These are phyloP conservation scores for Hamamelis virginiana DNA, from an alignment of 164 flowering plant species.

Conservation along the genomic window DNA sequence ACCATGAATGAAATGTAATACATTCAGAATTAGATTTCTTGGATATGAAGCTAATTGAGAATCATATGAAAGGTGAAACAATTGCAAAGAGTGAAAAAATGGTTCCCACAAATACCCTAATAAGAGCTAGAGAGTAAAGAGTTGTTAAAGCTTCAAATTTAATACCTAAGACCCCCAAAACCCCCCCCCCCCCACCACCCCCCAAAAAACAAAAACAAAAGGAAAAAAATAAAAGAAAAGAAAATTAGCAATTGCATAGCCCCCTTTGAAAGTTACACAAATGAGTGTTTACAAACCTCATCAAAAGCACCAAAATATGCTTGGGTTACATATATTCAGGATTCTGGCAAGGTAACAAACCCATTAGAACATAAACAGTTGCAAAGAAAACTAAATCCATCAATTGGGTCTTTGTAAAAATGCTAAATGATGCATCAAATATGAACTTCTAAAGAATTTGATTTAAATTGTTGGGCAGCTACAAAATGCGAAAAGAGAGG, in stretches of 20 bases:
- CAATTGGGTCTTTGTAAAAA: too few relatives aligned
- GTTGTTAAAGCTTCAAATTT: not conserved
- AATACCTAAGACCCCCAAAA: too few relatives aligned
- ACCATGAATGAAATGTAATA: too few relatives aligned
- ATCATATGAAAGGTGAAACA: too few relatives aligned
- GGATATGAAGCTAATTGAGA: slow-evolving; percentile 3
- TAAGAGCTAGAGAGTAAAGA: not conserved
- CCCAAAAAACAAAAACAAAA: too few relatives aligned
- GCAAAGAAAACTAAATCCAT: not conserved
- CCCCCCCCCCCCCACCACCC: too few relatives aligned
- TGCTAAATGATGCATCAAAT: not conserved
- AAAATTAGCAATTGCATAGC: not conserved
- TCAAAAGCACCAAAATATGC: too few relatives aligned
- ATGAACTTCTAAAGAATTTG: not conserved
- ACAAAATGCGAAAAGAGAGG: not conserved
- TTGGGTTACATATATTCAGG: too few relatives aligned
- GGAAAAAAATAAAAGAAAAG: too few relatives aligned
- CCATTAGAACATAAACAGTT: too few relatives aligned
- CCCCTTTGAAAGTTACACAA: not conserved
- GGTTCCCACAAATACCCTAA: not conserved
- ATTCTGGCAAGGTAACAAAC: too few relatives aligned
- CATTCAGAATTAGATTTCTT: not conserved
- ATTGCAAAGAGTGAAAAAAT: not conserved
- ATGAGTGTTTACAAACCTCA: too few relatives aligned
- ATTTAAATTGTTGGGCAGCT: not conserved